phyloP scores from a whole-genome alignment of 768 basidiomycete genomes.

The Cytidiella melzeri region DNA sequence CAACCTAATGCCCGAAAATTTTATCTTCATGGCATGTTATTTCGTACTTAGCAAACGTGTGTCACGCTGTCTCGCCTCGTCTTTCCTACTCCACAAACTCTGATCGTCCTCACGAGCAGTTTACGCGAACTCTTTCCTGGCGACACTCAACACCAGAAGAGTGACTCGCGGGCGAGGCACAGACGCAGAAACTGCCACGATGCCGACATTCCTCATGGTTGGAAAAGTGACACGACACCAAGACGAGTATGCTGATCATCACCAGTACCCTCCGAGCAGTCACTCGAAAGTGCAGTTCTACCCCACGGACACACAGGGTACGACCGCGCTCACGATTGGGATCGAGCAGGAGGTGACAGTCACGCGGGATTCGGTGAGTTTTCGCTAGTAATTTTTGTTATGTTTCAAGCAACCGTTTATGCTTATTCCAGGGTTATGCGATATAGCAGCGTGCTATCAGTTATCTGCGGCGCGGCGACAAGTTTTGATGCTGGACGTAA shows the following conservation, averaged over 20 bases:
- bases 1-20: conserved; percentile 44
- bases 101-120: conserved; percentile 29
- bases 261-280: conserved; percentile 10
- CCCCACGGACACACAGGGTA: neutral
- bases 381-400: neutral
- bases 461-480: neutral
- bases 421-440: conserved; percentile 4
- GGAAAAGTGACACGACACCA: conserved; percentile 20
- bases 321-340: conserved; percentile 10
- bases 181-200: conserved; percentile 30
- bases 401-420: neutral
- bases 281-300: conserved; percentile 3
- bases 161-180: conserved; percentile 49
- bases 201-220: conserved; percentile 25
- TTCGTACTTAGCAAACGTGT: conserved; percentile 62
- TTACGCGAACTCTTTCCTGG: conserved; percentile 61
- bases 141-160: conserved; percentile 60
- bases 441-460: conserved; percentile 7
- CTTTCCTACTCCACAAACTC: neutral
- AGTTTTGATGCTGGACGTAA: neutral
- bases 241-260: conserved; percentile 9
- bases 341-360: conserved; percentile 15
- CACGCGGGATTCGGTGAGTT: conserved; percentile 12
- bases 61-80: conserved; percentile 17
- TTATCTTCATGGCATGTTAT: conserved; percentile 56